Evolutionary conservation across 768 basidiomycete species (phyloP), one percentile per base, ranked within the genome.

Genomic region (Auricularia cornea): DNA sequence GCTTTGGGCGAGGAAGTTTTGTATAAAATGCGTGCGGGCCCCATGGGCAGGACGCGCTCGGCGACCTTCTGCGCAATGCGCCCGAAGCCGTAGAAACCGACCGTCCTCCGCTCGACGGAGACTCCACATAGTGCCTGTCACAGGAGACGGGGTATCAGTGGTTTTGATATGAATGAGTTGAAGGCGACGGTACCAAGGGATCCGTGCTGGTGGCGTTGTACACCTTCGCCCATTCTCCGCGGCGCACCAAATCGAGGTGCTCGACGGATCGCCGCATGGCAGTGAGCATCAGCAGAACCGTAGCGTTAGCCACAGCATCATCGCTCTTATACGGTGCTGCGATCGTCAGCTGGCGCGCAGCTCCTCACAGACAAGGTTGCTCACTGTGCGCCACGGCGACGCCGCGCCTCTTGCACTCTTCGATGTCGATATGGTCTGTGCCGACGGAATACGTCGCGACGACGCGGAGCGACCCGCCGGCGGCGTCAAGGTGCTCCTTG

Each of bases 391-490:
- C 44, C 6, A 48, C 44, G 23, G 44, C 44, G 12, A 57, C 54
- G 30, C 54, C 54, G 28, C 54, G 26, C 54, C 54, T 16, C 30
- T 31, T 57, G 29, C 23, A 30, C 28, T 57, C 54, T 4, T 57
- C 54, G 54, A 57, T 26, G 28, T 57, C 54, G 5, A 57, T 57
- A 20, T 57, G 54, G 11, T 57, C 54, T 1, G 16, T 14, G 8
- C 54, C 54, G 16, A 57, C 54, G 28, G 54, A 57, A 30, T 57
- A 57, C 54, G 54, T 57, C 28, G 54, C 54, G 26, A 57, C 54
- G 20, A 31, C 54, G 26, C 28, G 23, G 12, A 57, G 30, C 54
- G 26, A 16, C 54, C 16, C 28, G 16, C 54, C 54, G 2, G 54
- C 54, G 0, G 26, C 30, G 54, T 57, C 54, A 29, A 57, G 23